phyloP scores from a whole-genome alignment of 805 yeast genomes.

The Hanseniaspora vineae region DNA sequence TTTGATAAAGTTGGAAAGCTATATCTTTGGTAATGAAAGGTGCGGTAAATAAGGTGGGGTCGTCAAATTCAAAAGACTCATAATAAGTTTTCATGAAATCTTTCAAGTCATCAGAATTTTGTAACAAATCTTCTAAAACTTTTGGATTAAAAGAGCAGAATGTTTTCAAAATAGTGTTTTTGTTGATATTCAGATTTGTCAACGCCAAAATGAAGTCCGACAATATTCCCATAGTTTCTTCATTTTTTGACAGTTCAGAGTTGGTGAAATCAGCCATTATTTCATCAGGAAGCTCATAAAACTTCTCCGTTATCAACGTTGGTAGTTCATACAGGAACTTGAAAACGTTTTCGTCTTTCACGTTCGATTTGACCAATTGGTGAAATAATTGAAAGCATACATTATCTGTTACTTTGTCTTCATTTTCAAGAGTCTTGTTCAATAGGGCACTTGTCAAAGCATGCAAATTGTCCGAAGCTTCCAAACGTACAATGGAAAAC shows the following conservation, averaged over 20 bases:
- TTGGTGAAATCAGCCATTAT: slow-evolving; percentile 24
- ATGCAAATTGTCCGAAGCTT: background rate
- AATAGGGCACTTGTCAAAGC: background rate
- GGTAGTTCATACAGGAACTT: slow-evolving; percentile 26
- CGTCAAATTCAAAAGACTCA: background rate
- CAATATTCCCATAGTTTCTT: slow-evolving; percentile 18
- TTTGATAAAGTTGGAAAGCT: background rate
- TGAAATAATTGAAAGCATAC: slow-evolving; percentile 18
- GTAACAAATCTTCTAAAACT: background rate
- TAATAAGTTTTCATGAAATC: background rate
- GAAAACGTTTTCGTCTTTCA: slow-evolving; percentile 18
- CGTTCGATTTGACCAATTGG: slow-evolving; percentile 15
- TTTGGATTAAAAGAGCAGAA: background rate
- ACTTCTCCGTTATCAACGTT: slow-evolving; percentile 18
- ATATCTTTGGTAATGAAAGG: background rate
- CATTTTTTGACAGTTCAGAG: slow-evolving; percentile 12
- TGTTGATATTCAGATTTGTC: slow-evolving; percentile 2
- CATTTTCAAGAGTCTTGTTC: slow-evolving; percentile 11
- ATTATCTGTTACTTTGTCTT: slow-evolving; percentile 12
- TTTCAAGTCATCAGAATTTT: background rate
- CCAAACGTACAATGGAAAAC: background rate
- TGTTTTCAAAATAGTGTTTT: slow-evolving; percentile 3
- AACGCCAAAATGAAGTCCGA: slow-evolving; percentile 16
- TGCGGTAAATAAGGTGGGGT: background rate
- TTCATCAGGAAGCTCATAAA: slow-evolving; percentile 21